Conservation (phyloP, 805 yeast species). For the Pichia deserticola region DNA sequence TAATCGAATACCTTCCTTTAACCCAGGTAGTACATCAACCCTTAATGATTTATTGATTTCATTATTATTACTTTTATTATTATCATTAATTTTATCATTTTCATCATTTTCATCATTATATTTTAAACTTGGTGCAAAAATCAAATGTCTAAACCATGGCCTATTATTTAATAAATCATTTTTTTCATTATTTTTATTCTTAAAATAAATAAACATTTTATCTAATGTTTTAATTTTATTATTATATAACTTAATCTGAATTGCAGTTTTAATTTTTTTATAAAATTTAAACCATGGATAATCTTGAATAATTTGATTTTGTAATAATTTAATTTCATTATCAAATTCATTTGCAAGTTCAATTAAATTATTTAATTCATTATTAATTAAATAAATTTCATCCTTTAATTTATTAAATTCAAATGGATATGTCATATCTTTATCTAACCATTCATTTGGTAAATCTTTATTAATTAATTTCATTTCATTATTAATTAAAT, state of each 20-base stretch:
- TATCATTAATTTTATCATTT: too few species aligned
- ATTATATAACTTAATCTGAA: slow-evolving; percentile 49
- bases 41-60: neutral
- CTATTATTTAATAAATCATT: slow-evolving; percentile 20
- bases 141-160: slow-evolving; percentile 55
- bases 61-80: too few species aligned
- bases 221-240: slow-evolving; percentile 48
- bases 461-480: slow-evolving; percentile 17
- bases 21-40: slow-evolving; percentile 42
- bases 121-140: slow-evolving; percentile 45
- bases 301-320: slow-evolving; percentile 48
- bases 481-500: slow-evolving; percentile 33
- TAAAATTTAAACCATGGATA: slow-evolving; percentile 70
- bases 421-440: slow-evolving; percentile 11
- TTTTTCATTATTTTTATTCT: too few species aligned
- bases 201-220: slow-evolving; percentile 38
- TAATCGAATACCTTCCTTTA: slow-evolving; percentile 44
- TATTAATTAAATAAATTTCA: slow-evolving; percentile 15
- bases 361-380: slow-evolving; percentile 4
- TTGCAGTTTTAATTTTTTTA: slow-evolving; percentile 51
- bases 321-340: slow-evolving; percentile 28
- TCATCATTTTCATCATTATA: too few species aligned
- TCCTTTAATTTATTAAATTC: slow-evolving; percentile 27
- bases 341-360: slow-evolving; percentile 17
- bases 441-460: slow-evolving; percentile 27